Percentiles rank a stretch among this genome's conserved stretches.
These are phyloP conservation scores for Phytophthora sojae DNA, from an alignment of 352 stramenopile genomes.

Conservation along the genomic window DNA sequence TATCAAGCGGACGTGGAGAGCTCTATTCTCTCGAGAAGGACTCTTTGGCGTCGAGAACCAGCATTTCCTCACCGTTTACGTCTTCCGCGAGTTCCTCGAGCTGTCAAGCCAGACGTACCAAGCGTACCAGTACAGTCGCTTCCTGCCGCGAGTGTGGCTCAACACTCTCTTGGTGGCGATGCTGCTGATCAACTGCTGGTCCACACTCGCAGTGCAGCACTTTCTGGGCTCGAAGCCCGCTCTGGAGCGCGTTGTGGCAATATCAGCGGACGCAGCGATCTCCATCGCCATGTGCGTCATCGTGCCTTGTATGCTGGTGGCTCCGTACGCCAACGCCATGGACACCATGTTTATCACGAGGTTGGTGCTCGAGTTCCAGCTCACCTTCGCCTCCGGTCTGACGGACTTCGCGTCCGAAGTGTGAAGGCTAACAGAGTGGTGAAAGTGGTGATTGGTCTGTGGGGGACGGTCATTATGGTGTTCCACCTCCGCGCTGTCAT, in stretches of 20 bases:
- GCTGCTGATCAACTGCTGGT: constrained; percentile 53
- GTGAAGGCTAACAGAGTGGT: not conserved
- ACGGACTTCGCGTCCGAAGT: constrained; percentile 1
- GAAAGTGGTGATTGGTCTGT: not conserved
- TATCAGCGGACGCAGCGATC: constrained; percentile 9
- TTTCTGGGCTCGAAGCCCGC: constrained; percentile 27
- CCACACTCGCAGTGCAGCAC: constrained; percentile 55
- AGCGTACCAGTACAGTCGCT: constrained; percentile 20
- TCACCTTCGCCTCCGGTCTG: constrained; percentile 5
- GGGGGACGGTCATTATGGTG: not conserved
- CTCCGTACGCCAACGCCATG: constrained; percentile 8
- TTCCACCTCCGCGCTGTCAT: not conserved
- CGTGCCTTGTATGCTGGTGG: not conserved
- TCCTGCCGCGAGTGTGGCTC: constrained; percentile 24
- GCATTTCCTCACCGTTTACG: constrained; percentile 24
- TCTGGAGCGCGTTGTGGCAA: constrained; percentile 5
- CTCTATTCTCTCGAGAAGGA: not conserved
- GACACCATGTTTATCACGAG: constrained; percentile 7
- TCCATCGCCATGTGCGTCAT: constrained; percentile 14
- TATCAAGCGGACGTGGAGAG: not conserved
- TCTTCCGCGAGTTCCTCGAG: constrained; percentile 19
- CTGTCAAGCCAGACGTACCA: constrained; percentile 18
- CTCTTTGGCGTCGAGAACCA: constrained; percentile 10
- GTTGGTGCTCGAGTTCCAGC: constrained; percentile 6
- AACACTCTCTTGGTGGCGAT: constrained; percentile 30